Conservation (phyloP, 805 yeast species). For the Suhomyces faveliae region DNA sequence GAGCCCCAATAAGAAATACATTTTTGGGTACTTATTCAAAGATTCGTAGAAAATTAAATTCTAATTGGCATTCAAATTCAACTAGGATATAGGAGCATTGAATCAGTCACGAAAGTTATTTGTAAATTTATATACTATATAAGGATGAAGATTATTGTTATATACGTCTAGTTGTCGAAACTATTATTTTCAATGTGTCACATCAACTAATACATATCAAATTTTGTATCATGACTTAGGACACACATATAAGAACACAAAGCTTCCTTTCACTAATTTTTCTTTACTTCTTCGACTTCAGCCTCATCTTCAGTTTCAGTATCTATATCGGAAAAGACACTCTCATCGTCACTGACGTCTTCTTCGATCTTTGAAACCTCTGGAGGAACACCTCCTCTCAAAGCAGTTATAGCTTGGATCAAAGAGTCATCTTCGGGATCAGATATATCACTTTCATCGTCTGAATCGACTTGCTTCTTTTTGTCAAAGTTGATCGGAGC, state of each 20-base stretch:
- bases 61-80: too few species aligned
- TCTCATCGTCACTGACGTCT: constrained; percentile 38
- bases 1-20: too few species aligned
- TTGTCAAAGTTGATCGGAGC: constrained; percentile 28
- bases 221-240: too few species aligned
- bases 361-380: constrained; percentile 21
- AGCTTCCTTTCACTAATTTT: not conserved
- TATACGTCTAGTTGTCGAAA: not conserved
- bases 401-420: constrained; percentile 71
- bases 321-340: constrained; percentile 44
- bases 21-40: too few species aligned
- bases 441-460: constrained; percentile 56
- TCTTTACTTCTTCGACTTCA: constrained; percentile 12
- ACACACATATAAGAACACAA: too few species aligned
- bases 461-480: constrained; percentile 32
- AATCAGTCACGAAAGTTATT: not conserved
- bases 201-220: too few species aligned
- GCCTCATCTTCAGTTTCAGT: constrained; percentile 46
- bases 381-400: constrained; percentile 54
- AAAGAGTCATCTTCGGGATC: constrained; percentile 73
- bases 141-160: not conserved
- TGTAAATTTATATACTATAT: not conserved
- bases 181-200: not conserved
- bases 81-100: too few species aligned
- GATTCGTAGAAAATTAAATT: too few species aligned